These are phyloP conservation scores for Incumbomyces delicatus DNA, from an alignment of 2,329 filamentous ascomycete genomes.

Conservation along the genomic window DNA sequence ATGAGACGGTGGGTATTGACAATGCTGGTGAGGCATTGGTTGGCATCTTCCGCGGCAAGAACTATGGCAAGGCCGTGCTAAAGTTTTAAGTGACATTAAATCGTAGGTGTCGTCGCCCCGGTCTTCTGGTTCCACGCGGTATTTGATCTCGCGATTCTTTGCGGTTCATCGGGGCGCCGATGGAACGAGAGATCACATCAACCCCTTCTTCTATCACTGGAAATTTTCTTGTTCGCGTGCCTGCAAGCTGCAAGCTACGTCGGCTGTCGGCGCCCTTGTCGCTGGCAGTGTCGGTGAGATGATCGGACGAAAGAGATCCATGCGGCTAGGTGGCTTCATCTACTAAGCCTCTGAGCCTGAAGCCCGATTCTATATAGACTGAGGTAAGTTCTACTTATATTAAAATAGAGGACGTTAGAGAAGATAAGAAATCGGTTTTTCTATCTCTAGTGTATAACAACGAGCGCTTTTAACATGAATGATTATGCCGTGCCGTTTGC, in stretches of 20 bases:
- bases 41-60: slow-evolving; percentile 65
- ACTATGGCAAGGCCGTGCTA: slow-evolving; percentile 77
- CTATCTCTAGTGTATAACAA: too few species aligned
- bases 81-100: too few species aligned
- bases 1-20: slow-evolving; percentile 64
- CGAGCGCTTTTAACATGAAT: too few species aligned
- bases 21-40: slow-evolving; percentile 65
- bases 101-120: too few species aligned
- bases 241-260: slow-evolving; percentile 29
- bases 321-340: slow-evolving; percentile 27
- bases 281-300: slow-evolving; percentile 41
- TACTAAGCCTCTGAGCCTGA: too few species aligned
- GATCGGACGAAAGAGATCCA: slow-evolving; percentile 32
- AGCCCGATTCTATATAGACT: too few species aligned
- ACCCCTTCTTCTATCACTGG: slow-evolving; percentile 32
- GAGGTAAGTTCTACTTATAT: too few species aligned
- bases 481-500: not conserved
- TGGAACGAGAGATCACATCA: slow-evolving; percentile 17
- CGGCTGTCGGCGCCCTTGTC: slow-evolving; percentile 46
- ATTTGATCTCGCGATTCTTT: too few species aligned
- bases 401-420: too few species aligned
- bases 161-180: slow-evolving; percentile 29
- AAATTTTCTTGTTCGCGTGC: too few species aligned
- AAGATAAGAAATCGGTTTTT: too few species aligned
- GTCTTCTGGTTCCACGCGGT: too few species aligned